These are phyloP conservation scores for Collariella sp. DNA, from an alignment of 495 filamentous ascomycete genomes.

Conservation along the genomic window DNA sequence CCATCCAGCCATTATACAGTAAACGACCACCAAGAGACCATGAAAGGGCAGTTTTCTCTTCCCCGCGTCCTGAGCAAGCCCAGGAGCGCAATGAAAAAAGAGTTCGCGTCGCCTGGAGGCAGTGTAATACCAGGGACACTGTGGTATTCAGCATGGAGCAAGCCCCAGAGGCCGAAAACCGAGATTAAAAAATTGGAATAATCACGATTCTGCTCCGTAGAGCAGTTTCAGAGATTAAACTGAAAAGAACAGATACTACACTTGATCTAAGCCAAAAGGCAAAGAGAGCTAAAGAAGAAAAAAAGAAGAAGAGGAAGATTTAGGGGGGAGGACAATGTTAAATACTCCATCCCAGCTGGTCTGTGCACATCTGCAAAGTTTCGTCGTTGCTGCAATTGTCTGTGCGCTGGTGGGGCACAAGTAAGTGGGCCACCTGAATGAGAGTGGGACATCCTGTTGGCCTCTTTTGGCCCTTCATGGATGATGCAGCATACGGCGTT, in stretches of 20 bases:
- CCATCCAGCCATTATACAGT: no score
- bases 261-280: conserved; percentile 91
- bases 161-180: conserved; percentile 49
- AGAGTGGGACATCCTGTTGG: no score
- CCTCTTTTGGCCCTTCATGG: no score
- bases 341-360: conserved; percentile 17
- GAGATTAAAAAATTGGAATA: conserved; percentile 66
- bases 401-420: no score
- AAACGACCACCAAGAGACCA: not conserved
- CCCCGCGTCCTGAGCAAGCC: conserved; percentile 54
- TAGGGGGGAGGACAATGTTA: conserved; percentile 13
- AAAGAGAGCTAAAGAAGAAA: conserved; percentile 33
- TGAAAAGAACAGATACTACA: conserved; percentile 99
- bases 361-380: conserved; percentile 18
- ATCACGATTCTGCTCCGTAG: conserved; percentile 70
- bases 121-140: conserved; percentile 88
- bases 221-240: conserved; percentile 72
- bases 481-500: no score
- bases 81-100: conserved; percentile 42
- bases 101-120: conserved; percentile 73
- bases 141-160: conserved; percentile 61
- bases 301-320: conserved; percentile 18
- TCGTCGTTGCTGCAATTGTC: not conserved
- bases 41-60: conserved; percentile 37
- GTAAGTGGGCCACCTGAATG: no score